phyloP scores from a whole-genome alignment of 495 filamentous ascomycete species.

The Podospora australis region DNA sequence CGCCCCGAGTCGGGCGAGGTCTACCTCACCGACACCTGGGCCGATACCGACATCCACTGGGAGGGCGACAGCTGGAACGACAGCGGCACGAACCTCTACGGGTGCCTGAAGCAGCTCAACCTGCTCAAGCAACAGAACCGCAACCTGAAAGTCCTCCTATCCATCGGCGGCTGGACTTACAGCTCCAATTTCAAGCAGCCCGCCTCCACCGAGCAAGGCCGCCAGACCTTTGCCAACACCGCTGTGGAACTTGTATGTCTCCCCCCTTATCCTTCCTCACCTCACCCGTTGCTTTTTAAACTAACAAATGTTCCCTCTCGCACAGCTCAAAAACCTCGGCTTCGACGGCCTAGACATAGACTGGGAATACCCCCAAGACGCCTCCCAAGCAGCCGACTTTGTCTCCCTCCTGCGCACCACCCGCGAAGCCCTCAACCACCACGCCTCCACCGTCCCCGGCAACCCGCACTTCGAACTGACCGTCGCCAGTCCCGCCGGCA shows the following conservation, averaged over 20 bases:
- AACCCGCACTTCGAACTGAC: conserved; percentile 71
- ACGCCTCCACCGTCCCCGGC: conserved; percentile 40
- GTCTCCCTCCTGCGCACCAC: conserved; percentile 64
- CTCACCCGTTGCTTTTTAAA: neutral
- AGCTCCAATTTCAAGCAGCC: conserved; percentile 76
- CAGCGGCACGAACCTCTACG: conserved; percentile 70
- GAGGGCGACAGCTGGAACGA: conserved; percentile 71
- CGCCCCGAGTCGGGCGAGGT: conserved; percentile 59
- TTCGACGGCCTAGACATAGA: conserved; percentile 58
- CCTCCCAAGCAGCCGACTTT: conserved; percentile 62
- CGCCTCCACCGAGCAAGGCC: conserved; percentile 55
- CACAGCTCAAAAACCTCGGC: conserved; percentile 51
- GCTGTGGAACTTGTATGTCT: conserved; percentile 51
- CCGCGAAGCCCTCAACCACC: conserved; percentile 56
- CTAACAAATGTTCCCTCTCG: neutral
- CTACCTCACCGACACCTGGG: conserved; percentile 74
- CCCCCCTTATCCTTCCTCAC: neutral
- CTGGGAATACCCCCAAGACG: conserved; percentile 54
- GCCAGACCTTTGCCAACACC: conserved; percentile 59
- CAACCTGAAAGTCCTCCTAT: conserved; percentile 84
- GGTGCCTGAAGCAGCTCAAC: conserved; percentile 89
- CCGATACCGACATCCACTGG: conserved; percentile 86
- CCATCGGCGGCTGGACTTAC: conserved; percentile 96
- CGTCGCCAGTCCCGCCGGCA: conserved; percentile 61
- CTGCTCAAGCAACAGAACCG: conserved; percentile 83